Base-by-base conservation (phyloP, 768 basidiomycete species). In the Suillus plorans region DNA sequence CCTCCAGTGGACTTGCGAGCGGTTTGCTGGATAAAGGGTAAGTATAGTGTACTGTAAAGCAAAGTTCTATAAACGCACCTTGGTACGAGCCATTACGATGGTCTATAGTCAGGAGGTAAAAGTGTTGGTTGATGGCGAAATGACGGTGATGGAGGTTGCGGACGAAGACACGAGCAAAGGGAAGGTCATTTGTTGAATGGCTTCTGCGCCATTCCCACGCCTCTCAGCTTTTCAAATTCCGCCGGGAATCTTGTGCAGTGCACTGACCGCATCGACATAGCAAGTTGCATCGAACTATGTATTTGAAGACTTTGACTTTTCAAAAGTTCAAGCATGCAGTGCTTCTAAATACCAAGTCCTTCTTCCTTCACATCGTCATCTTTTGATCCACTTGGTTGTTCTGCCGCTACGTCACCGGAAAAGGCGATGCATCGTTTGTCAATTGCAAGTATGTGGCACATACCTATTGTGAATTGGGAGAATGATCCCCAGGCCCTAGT, bases 1-100 rank as follows among this genome's bases (percentile, higher is more conserved):
- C 95, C 95, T 91, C 97, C 97, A 69, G 97, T 97, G 64, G 96
- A 97, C 85, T 98, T 97, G 81, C 96, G 94, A 76, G 96, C 96
- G 77, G 95, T 97, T 95, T 97, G 96, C 95, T 95, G 58, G 25
- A 65, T 58, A 49, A 68, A 31, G 13, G 53, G 53, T 63, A 58
- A 70, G 14, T 34, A 39, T 61, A 69, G 61, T 68, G 67, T 58
- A 59, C 56, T 36, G 31, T 18, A 22, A 36, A 2, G 16, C 41
- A 57, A 18, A 22, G 55, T 13, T 20, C 22, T 31, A 18, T 20
- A 44, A 44, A 67, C 73, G 61, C 67, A 91, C 92, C 88, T 94
- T 95, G 76, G 93, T 95, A 74, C 93, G 92, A 71, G 93, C 93
- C 93, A 95, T 95, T 68, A 66, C 14, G 47, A 39, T 20, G 20